Base-by-base conservation (phyloP, 2,329 filamentous ascomycete species). In the Claviceps sp. region DNA sequence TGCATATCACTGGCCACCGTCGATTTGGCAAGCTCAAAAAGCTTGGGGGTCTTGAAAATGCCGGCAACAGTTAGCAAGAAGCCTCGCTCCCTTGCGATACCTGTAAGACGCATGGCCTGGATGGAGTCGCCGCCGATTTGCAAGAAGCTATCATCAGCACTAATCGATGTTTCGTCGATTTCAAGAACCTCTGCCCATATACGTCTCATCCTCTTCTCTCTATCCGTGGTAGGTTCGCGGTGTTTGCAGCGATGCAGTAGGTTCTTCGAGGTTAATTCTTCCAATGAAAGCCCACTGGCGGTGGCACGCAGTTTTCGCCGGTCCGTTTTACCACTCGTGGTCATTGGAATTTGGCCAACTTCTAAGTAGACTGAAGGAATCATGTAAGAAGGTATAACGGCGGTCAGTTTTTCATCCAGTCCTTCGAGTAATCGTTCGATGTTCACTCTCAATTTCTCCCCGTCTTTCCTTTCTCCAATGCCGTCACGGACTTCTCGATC, bases 61-160 rank as follows among this genome's bases (percentile, higher is more conserved):
- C 16, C 16, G 13, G 37, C 37, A 38, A 38, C 37, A 38, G 37
- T 38, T n/a, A 38, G n/a, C 14, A n/a, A 38, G 37, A 38, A n/a
- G 13, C 37, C 37, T 14, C 6, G 37, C 37, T 38, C 37, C 16
- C 37, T 14, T 6, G 37, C 37, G 13, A n/a, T n/a, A 14, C 37
- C 37, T 14, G 14, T n/a, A 5, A 72, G 60, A 6, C 66, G 63
- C 61, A 74, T 74, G 1, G 71, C 70, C 2, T 60, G 59, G 30
- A 74, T 72, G 8, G 71, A 73, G 46, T 74, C 71, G 2, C 43
- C 43, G n/a, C 43, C 43, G 1, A 45, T 18, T 5, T 20, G 20
- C 14, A 24, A 26, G 13, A 45, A 45, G 24, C 13, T 14, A 16
- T 13, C 20, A 24, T 20, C 24, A n/a, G n/a, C 26, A 14, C 20